Conservation (phyloP, 1,284 basidiomycete species). For the Salmacisia buchloeana region DNA sequence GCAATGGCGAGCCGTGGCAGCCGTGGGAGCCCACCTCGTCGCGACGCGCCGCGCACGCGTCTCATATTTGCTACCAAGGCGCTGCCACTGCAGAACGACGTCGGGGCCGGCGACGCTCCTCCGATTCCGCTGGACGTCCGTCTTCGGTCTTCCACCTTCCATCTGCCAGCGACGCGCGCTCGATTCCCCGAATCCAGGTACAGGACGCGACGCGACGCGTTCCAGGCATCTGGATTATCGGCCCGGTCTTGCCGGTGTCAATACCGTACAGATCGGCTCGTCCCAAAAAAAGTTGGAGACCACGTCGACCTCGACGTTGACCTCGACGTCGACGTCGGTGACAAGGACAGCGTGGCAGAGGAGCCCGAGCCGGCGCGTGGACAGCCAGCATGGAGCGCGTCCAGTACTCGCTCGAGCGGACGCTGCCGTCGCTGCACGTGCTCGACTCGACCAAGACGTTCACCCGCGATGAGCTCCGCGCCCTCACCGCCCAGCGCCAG, state of each 20-base stretch:
- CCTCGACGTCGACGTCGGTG: too few species aligned
- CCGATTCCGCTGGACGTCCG: too few species aligned
- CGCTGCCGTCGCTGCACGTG: constrained; percentile 93
- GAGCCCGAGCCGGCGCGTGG: not conserved
- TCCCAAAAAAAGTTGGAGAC: constrained; percentile 14
- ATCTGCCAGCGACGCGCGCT: too few species aligned
- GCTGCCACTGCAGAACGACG: too few species aligned
- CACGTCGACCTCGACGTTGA: constrained; percentile 3
- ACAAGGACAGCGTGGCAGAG: not conserved
- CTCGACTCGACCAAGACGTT: constrained; percentile 81
- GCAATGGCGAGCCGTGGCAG: too few species aligned
- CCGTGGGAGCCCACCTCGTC: too few species aligned
- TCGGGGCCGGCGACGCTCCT: too few species aligned
- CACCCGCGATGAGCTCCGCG: constrained; percentile 63
- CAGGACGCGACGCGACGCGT: constrained; percentile 4
- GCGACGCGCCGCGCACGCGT: too few species aligned
- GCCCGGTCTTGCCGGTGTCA: not conserved
- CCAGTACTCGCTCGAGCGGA: constrained; percentile 90
- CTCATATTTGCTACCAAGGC: too few species aligned
- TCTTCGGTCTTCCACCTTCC: too few species aligned
- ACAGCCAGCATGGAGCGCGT: constrained; percentile 72
- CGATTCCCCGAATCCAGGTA: not conserved
- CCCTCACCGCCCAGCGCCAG: constrained; percentile 79
- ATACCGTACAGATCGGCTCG: not conserved
- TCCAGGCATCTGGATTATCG: not conserved